Conservation (phyloP, 176 grass and related monocot genomes). For the Lolium perenne region DNA sequence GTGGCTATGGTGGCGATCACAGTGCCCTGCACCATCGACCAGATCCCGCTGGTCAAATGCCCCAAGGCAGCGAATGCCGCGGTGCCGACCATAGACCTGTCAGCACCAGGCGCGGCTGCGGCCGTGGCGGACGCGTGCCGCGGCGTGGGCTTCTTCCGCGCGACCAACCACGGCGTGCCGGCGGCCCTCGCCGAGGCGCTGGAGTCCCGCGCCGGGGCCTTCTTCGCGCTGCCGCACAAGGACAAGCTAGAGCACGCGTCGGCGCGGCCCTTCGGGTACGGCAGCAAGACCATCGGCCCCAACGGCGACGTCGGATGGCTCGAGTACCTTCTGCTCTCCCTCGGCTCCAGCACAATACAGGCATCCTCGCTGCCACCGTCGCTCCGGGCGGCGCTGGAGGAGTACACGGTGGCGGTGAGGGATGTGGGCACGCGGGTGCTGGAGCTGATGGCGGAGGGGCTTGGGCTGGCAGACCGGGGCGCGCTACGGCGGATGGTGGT, state of each 20-base stretch:
- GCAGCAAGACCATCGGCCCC: slow-evolving; percentile 76
- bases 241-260: slow-evolving; percentile 61
- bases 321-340: slow-evolving; percentile 81
- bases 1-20: not conserved
- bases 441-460: slow-evolving; percentile 75
- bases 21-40: slow-evolving; percentile 30
- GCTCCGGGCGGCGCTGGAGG: slow-evolving; percentile 55
- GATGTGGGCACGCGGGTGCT: slow-evolving; percentile 58
- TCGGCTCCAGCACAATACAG: slow-evolving; percentile 24
- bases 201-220: slow-evolving; percentile 60
- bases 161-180: slow-evolving; percentile 70
- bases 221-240: slow-evolving; percentile 57
- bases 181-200: slow-evolving; percentile 50
- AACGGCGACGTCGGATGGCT: slow-evolving; percentile 92
- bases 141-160: slow-evolving; percentile 77
- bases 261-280: slow-evolving; percentile 58
- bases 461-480: slow-evolving; percentile 33
- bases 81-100: slow-evolving; percentile 46
- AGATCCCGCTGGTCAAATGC: slow-evolving; percentile 43
- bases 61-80: not conserved
- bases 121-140: slow-evolving; percentile 61
- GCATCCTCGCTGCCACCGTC: slow-evolving; percentile 27
- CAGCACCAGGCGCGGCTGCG: slow-evolving; percentile 36
- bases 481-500: slow-evolving; percentile 60
- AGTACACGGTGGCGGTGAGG: slow-evolving; percentile 63